Evolutionary conservation across 225 moss, liverwort and hornwort genomes (phyloP).

Genomic region (Pseudoscleropodium purum): DNA sequence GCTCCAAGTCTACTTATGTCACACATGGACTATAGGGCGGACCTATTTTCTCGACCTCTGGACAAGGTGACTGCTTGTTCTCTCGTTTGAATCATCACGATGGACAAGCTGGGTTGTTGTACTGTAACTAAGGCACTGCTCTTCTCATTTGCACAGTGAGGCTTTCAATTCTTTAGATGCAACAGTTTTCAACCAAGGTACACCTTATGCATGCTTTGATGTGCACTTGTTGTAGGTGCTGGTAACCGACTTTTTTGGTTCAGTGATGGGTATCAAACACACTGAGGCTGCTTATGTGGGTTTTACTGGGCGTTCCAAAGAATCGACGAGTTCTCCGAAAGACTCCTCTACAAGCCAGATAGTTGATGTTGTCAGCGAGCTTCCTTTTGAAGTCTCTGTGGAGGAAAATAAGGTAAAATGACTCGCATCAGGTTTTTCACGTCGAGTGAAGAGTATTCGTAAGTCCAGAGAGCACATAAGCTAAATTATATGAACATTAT

Average conservation of each 20-base stretch:
- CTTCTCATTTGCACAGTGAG: neutral
- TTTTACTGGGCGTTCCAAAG: slow-evolving; percentile 29
- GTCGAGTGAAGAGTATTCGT: neutral
- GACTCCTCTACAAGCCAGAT: neutral
- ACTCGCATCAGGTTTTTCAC: neutral
- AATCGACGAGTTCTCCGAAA: neutral
- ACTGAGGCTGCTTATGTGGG: slow-evolving; percentile 66
- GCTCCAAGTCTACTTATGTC: slow-evolving; percentile 78
- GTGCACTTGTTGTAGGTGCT: slow-evolving; percentile 38
- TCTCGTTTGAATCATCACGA: neutral
- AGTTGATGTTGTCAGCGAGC: neutral
- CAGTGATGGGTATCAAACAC: slow-evolving; percentile 93
- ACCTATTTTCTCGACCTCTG: slow-evolving; percentile 73
- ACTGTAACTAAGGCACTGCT: neutral
- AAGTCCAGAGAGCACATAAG: neutral
- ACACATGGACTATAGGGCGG: slow-evolving; percentile 69
- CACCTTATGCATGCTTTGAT: neutral
- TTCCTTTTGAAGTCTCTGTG: neutral
- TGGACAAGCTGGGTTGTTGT: neutral
- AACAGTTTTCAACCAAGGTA: neutral
- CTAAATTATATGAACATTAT: neutral
- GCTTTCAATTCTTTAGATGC: neutral
- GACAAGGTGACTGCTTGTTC: slow-evolving; percentile 52
- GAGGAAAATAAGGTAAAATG: slow-evolving; percentile 18
- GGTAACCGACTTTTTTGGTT: slow-evolving; percentile 95